Percentiles rank a stretch among this genome's conserved stretches.
These are phyloP conservation scores for Sporisorium scitamineum DNA, from an alignment of 1,284 basidiomycete species.

Conservation along the genomic window DNA sequence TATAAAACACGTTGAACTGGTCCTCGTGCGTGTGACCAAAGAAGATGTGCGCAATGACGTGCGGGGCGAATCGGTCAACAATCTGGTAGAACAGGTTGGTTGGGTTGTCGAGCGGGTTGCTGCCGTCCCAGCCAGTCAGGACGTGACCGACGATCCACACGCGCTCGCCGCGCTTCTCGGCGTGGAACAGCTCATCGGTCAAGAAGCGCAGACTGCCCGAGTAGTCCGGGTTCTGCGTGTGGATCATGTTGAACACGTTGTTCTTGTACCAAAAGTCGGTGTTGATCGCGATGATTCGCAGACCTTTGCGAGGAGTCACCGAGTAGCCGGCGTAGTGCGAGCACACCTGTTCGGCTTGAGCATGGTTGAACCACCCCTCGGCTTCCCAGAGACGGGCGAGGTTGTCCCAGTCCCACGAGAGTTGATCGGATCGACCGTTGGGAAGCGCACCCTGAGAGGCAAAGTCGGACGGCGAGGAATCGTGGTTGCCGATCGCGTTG, in stretches of 20 bases:
- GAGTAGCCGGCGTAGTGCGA: slow-evolving; percentile 82
- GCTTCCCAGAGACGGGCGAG: slow-evolving; percentile 55
- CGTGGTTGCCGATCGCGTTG: slow-evolving; percentile 67
- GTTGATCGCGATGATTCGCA: slow-evolving; percentile 81
- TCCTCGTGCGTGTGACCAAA: slow-evolving; percentile 87
- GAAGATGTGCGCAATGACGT: slow-evolving; percentile 84
- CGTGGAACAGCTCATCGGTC: slow-evolving; percentile 79
- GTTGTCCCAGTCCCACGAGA: slow-evolving; percentile 67
- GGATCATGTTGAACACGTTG: slow-evolving; percentile 81
- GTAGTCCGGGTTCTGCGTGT: slow-evolving; percentile 78
- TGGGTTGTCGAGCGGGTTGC: slow-evolving; percentile 74
- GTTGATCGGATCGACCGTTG: slow-evolving; percentile 56
- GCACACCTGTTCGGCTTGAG: slow-evolving; percentile 75
- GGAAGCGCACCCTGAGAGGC: slow-evolving; percentile 56
- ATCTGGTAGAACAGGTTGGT: slow-evolving; percentile 71
- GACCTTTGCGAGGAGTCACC: slow-evolving; percentile 77
- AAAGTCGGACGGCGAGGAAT: slow-evolving; percentile 61
- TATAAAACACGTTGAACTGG: slow-evolving; percentile 82
- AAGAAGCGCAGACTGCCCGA: slow-evolving; percentile 82
- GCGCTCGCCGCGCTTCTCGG: slow-evolving; percentile 57
- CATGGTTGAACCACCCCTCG: slow-evolving; percentile 78
- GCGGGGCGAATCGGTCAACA: slow-evolving; percentile 80
- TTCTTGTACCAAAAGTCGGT: slow-evolving; percentile 73
- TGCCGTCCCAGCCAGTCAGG: slow-evolving; percentile 76
- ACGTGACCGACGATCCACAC: slow-evolving; percentile 86